Conservation (phyloP, 1,284 basidiomycete genomes). For the Sporisorium scitamineum region DNA sequence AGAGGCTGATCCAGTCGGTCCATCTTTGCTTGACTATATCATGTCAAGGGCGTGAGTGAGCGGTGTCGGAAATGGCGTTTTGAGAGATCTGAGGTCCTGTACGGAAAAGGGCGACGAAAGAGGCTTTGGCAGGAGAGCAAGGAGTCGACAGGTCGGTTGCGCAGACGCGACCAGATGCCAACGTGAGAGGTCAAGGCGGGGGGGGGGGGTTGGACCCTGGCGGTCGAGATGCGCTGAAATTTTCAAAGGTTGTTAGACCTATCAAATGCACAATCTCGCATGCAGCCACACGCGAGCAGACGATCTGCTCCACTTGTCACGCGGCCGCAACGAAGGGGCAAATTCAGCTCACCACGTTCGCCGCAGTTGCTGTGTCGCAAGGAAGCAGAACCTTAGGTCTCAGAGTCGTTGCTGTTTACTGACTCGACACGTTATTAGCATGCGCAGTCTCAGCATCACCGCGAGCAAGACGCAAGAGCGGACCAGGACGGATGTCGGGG, state of each 20-base stretch:
- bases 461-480: too few relatives aligned
- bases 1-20: conserved; percentile 39
- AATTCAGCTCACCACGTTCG: too few relatives aligned
- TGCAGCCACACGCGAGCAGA: conserved; percentile 1
- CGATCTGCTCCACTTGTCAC: too few relatives aligned
- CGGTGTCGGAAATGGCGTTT: too few relatives aligned
- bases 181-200: background rate
- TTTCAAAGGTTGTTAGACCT: background rate
- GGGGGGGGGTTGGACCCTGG: background rate
- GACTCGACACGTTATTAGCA: too few relatives aligned
- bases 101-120: background rate
- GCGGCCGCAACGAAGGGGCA: too few relatives aligned
- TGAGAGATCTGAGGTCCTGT: too few relatives aligned
- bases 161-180: background rate
- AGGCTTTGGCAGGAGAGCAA: background rate
- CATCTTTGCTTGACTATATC: conserved; percentile 8
- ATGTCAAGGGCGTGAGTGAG: background rate
- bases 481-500: too few relatives aligned
- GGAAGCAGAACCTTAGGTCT: too few relatives aligned
- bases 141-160: background rate
- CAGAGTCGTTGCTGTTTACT: too few relatives aligned
- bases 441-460: too few relatives aligned
- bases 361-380: too few relatives aligned
- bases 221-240: background rate
- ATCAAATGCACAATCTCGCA: background rate